Base-by-base conservation (phyloP, 768 basidiomycete genomes). In the Multifurca ochricompacta region DNA sequence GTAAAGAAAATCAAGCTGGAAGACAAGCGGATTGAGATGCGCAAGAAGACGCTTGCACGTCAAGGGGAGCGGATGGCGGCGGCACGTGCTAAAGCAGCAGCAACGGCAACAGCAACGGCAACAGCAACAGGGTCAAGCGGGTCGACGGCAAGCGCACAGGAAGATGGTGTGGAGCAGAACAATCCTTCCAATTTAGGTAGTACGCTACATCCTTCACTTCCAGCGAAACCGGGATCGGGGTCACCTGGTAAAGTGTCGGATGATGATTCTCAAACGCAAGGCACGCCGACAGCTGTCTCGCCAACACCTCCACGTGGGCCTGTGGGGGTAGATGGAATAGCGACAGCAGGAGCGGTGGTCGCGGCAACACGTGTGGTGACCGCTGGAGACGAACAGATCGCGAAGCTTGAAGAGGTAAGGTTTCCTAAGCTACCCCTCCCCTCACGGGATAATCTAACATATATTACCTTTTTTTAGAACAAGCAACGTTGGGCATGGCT, bases 401-500 rank as follows among this genome's bases (percentile, higher is more conserved):
- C 67, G 14, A 76, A 76, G 66, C 73, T 77, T 45, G 84, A 87
- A 70, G 83, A 86, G 66, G 87, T 86, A 64, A 59, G 61, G 52
- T 37, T 48, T 44, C 28, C 48, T 10, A 58, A 48, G n/a, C n/a
- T 28, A n/a, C 43, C 49, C 40, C 54, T 48, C 42, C 45, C n/a
- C n/a, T n/a, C n/a, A n/a, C n/a, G n/a, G n/a, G n/a, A n/a, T n/a
- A n/a, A n/a, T n/a, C n/a, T n/a, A n/a, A n/a, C n/a, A n/a, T n/a
- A n/a, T n/a, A 32, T 48, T n/a, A 19, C 46, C 28, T 7, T 31
- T 60, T 41, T 54, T 18, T 63, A 91, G 90, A 83, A 81, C 68
- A 87, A 89, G 62, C 78, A 83, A 57, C 79, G 85, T 3, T 80
- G 82, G 75, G 73, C 87, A 5, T 93, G 91, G 90, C 75, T 91